Evolutionary conservation across 495 filamentous ascomycete genomes (phyloP), one percentile per base, ranked within the genome.

Genomic region (Aspergillus steynii): DNA sequence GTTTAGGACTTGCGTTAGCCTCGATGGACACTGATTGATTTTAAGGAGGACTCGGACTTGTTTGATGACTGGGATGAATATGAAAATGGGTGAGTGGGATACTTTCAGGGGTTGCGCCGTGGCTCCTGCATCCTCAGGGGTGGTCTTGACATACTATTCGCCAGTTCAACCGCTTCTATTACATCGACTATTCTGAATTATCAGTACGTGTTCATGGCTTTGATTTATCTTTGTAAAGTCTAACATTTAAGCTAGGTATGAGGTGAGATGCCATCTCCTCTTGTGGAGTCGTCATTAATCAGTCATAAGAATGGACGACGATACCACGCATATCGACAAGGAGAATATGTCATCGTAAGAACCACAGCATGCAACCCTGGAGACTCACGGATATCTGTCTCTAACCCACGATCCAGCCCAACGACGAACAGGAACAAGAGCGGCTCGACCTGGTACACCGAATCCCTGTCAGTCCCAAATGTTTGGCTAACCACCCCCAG

Each of bases 361-460:
- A 50, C n/a, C 20, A 20, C 8, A 1, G 20, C 15, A 6, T 10
- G 6, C 4, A 34, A 25, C n/a, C 27, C 15, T 29, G 14, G 14
- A 0, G 5, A 32, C 20, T 20, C 6, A 15, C 3, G 20, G 46
- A 37, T 4, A 58, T 42, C 15, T 48, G 14, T 1, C 4, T 42
- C 47, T 42, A 42, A 42, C 4, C 1, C 37, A 20, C 7, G n/a
- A 3, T 46, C 37, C 55, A 66, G 68, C 66, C 66, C 14, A 68
- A 71, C 34, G 66, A 71, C 32, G 63, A 71, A 56, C 70, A 70
- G 9, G 86, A 91, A 69, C 83, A 88, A 65, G 86, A 89, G 54
- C 80, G 88, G 32, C 80, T 89, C 59, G 86, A 89, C 55, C 70
- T 89, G 58, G 77, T 83, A 59, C 80, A 87, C 64, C 77, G 77